phyloP scores from a whole-genome alignment of 225 moss, liverwort and hornwort species.

The Sphagnum tenellum region DNA sequence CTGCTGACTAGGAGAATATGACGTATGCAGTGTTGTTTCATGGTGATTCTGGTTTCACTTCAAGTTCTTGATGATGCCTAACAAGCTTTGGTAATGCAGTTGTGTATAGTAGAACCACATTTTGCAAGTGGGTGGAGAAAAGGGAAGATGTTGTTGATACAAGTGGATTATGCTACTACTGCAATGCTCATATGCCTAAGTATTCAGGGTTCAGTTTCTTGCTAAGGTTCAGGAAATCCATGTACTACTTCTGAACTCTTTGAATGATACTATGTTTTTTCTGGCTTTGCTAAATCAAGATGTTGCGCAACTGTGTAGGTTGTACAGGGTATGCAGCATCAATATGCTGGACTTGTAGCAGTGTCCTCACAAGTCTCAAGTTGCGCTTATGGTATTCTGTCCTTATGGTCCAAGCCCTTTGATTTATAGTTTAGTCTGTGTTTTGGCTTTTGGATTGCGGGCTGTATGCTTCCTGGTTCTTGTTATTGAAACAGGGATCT shows the following conservation, averaged over 20 bases:
- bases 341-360: slow-evolving; percentile 53
- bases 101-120: no score
- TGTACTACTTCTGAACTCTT: neutral
- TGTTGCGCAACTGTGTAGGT: slow-evolving; percentile 27
- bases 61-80: no score
- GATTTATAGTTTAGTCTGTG: neutral
- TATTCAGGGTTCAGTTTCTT: no score
- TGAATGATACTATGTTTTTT: neutral
- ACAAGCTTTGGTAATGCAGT: no score
- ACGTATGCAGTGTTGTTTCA: no score
- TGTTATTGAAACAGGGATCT: neutral
- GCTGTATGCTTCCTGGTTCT: neutral
- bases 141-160: no score
- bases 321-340: slow-evolving; percentile 37
- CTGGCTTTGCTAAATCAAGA: neutral
- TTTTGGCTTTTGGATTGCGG: neutral
- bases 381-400: slow-evolving; percentile 41
- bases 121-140: no score
- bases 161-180: neutral
- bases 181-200: neutral
- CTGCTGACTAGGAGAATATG: no score
- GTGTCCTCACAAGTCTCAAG: slow-evolving; percentile 52
- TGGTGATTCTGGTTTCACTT: no score
- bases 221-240: neutral
- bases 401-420: neutral